phyloP scores from a whole-genome alignment of 1,139 yeast genomes.

The Yamadazyma friedrichii region DNA sequence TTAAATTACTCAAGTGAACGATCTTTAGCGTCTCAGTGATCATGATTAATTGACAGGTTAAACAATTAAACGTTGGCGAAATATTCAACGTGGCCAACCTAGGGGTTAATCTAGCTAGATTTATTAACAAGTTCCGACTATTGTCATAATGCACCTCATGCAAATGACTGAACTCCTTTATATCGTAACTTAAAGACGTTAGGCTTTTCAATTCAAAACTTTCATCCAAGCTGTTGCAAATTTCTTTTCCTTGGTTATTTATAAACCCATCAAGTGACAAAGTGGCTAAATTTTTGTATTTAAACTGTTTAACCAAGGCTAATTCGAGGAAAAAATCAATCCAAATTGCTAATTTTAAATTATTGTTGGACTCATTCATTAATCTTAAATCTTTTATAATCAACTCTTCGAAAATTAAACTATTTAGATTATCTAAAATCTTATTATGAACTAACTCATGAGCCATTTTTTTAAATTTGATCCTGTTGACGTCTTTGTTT shows the following conservation, averaged over 20 bases:
- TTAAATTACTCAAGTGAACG: conserved; percentile 6
- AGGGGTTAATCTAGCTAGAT: conserved; percentile 4
- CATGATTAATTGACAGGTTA: conserved; percentile 15
- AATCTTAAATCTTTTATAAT: conserved; percentile 7
- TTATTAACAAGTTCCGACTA: conserved; percentile 8
- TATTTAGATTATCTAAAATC: conserved; percentile 4
- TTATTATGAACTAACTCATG: background rate
- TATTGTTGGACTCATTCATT: conserved; percentile 11
- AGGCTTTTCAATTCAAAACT: conserved; percentile 8
- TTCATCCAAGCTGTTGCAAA: conserved; percentile 4
- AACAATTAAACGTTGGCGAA: conserved; percentile 15
- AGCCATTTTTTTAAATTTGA: conserved; percentile 7
- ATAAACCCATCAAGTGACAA: conserved; percentile 15
- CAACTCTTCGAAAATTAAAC: conserved; percentile 12
- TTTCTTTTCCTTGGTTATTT: conserved; percentile 4
- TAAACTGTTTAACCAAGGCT: background rate
- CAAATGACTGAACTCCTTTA: conserved; percentile 16
- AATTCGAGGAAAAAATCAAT: conserved; percentile 10
- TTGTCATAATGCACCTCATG: conserved; percentile 12
- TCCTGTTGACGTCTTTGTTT: conserved; percentile 6
- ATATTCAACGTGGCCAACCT: conserved; percentile 6
- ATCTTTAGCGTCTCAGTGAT: background rate
- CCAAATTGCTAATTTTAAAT: conserved; percentile 11
- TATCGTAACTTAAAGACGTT: conserved; percentile 2
- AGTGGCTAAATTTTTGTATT: background rate